phyloP scores from a whole-genome alignment of 495 filamentous ascomycete species.

The Tuber aestivum region DNA sequence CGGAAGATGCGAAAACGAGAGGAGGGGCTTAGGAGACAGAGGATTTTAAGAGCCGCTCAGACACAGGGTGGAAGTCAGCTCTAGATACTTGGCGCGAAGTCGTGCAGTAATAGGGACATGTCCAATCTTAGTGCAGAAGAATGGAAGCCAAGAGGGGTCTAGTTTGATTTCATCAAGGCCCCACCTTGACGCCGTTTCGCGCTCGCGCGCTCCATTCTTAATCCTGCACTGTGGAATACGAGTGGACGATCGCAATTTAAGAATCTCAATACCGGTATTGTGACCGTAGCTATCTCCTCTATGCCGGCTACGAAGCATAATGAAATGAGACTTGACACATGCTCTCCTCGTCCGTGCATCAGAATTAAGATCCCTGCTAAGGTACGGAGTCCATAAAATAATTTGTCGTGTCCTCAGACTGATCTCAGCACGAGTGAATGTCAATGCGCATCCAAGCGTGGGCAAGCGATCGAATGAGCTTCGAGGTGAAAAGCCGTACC shows the following conservation, averaged over 20 bases:
- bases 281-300: background rate
- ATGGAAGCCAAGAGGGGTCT: background rate
- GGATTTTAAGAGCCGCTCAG: conserved; percentile 11
- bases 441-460: background rate
- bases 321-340: background rate
- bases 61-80: background rate
- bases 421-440: background rate
- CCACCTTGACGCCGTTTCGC: background rate
- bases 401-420: background rate
- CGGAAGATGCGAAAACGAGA: conserved; percentile 32
- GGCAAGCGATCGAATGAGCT: background rate
- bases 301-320: background rate
- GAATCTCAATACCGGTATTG: background rate
- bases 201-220: background rate
- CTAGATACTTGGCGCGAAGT: background rate
- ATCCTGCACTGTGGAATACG: background rate
- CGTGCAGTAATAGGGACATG: background rate
- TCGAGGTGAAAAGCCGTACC: background rate
- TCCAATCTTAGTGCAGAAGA: background rate
- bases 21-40: conserved; percentile 35
- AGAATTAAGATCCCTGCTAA: background rate
- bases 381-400: background rate
- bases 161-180: background rate
- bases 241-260: background rate
- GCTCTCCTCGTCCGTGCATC: background rate